Conservation (phyloP, 2,329 filamentous ascomycete genomes). For the Ceratocystis variospora region DNA sequence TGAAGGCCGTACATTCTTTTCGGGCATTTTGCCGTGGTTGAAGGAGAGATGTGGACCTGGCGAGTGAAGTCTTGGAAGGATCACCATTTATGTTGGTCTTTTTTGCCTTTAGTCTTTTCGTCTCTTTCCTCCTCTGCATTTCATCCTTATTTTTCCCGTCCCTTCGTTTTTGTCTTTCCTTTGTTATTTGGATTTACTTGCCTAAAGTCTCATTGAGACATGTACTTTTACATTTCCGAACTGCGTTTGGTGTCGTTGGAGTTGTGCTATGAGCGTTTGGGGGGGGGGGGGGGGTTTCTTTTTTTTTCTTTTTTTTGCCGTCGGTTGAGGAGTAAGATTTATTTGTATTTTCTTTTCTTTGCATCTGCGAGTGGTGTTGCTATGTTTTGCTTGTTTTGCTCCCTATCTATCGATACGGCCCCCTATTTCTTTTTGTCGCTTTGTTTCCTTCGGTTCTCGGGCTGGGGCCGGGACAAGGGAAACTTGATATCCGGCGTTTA, state of each 20-base stretch:
- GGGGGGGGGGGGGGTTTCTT: too few species aligned
- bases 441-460: conserved; percentile 7
- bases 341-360: neutral
- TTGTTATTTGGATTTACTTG: neutral
- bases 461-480: neutral
- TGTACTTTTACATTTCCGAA: conserved; percentile 10
- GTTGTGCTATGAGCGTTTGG: neutral
- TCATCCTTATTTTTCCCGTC: neutral
- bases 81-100: neutral
- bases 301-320: too few species aligned
- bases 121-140: neutral
- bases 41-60: neutral
- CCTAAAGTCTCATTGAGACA: conserved; percentile 9
- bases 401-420: neutral
- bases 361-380: neutral
- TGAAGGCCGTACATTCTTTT: conserved; percentile 8
- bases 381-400: neutral
- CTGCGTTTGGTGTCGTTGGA: neutral
- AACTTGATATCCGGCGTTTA: neutral
- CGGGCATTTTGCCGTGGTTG: conserved; percentile 10
- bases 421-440: neutral
- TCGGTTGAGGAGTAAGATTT: too few species aligned
- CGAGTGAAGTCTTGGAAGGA: neutral
- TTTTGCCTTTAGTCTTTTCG: neutral
- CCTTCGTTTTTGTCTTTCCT: neutral